phyloP scores from a whole-genome alignment of 1,284 basidiomycete species.

The Phellopilus nigrolimitatus region DNA sequence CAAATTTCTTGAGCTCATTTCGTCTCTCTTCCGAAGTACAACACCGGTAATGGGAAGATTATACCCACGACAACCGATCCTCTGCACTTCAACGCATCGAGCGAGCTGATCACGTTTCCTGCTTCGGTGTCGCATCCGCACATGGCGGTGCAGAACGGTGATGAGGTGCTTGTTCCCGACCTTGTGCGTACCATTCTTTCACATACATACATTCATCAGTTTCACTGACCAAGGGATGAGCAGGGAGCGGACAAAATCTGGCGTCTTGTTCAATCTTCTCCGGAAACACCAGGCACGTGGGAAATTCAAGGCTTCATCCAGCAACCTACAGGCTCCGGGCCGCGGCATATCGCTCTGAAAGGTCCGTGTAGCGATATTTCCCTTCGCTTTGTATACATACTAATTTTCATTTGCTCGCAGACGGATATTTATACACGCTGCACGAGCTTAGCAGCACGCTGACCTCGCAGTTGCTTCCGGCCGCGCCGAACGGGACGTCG shows the following conservation, averaged over 20 bases:
- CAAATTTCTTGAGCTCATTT: not conserved
- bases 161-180: slow-evolving; percentile 60
- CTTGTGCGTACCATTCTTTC: slow-evolving; percentile 41
- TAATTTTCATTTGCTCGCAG: slow-evolving; percentile 31
- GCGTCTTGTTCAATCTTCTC: slow-evolving; percentile 41
- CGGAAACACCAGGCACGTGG: slow-evolving; percentile 37
- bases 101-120: slow-evolving; percentile 49
- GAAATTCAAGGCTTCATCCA: slow-evolving; percentile 56
- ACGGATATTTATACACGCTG: slow-evolving; percentile 51
- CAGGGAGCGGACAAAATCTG: slow-evolving; percentile 65
- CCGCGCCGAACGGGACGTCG: slow-evolving; percentile 39
- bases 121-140: slow-evolving; percentile 54
- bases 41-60: slow-evolving; percentile 52
- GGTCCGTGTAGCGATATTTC: slow-evolving; percentile 34
- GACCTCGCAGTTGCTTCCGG: slow-evolving; percentile 55
- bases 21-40: slow-evolving; percentile 39
- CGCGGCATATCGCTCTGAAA: slow-evolving; percentile 54
- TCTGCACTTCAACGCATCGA: slow-evolving; percentile 38
- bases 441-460: slow-evolving; percentile 64
- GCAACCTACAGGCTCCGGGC: slow-evolving; percentile 61
- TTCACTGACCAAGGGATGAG: not conserved
- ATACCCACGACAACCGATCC: slow-evolving; percentile 39
- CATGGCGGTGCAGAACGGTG: slow-evolving; percentile 49
- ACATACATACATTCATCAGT: not conserved
- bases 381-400: slow-evolving; percentile 9